Evolutionary conservation across 169 alveolate genomes (phyloP).

Genomic region (Cryptosporidium andersoni): DNA sequence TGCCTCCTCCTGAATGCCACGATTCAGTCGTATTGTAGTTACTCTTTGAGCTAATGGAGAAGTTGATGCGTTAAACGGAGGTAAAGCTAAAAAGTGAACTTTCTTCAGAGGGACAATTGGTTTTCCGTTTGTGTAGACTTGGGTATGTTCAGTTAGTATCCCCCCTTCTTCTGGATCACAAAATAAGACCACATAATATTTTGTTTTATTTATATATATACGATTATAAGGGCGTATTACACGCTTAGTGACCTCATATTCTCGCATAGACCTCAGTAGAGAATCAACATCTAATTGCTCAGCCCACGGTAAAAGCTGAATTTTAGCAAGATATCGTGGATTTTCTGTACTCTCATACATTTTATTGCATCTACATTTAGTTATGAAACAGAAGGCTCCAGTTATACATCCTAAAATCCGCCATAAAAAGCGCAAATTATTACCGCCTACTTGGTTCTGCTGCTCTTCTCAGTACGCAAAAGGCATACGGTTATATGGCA

Average conservation of each 20-base stretch:
- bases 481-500: too few relatives aligned
- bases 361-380: background rate
- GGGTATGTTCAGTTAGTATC: slow-evolving; percentile 45
- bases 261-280: slow-evolving; percentile 20
- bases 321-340: slow-evolving; percentile 8
- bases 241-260: slow-evolving; percentile 2
- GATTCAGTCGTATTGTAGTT: slow-evolving; percentile 37
- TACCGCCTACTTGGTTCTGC: too few relatives aligned
- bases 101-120: slow-evolving; percentile 37
- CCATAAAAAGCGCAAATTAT: too few relatives aligned
- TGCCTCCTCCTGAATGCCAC: slow-evolving; percentile 13
- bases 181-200: slow-evolving; percentile 40
- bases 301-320: slow-evolving; percentile 65
- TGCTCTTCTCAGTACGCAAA: too few relatives aligned
- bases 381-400: too few relatives aligned
- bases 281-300: slow-evolving; percentile 38
- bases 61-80: slow-evolving; percentile 66
- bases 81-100: slow-evolving; percentile 50
- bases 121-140: slow-evolving; percentile 57
- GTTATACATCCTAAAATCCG: too few relatives aligned
- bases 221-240: slow-evolving; percentile 35
- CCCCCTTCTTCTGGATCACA: slow-evolving; percentile 62
- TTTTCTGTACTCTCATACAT: slow-evolving; percentile 38
- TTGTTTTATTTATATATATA: slow-evolving; percentile 40
- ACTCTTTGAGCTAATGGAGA: slow-evolving; percentile 68